These are phyloP conservation scores for Lachnellula arida DNA, from an alignment of 2,329 filamentous ascomycete genomes.

Conservation along the genomic window DNA sequence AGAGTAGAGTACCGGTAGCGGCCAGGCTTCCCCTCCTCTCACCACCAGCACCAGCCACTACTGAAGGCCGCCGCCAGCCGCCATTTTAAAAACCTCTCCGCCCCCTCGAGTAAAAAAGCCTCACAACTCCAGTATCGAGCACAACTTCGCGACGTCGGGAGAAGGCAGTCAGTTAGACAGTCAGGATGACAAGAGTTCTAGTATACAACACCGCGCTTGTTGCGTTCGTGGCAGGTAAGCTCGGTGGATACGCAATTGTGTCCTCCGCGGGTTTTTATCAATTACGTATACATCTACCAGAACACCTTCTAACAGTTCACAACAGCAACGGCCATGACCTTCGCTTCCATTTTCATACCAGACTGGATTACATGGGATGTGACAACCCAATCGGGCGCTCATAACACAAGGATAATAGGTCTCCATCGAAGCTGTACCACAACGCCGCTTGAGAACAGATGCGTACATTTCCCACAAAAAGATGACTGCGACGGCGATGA, in stretches of 20 bases:
- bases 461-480: constrained; percentile 61
- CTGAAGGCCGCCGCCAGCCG: not conserved
- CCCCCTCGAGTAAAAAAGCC: not conserved
- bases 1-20: not conserved
- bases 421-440: constrained; percentile 78
- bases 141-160: constrained; percentile 2
- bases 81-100: not conserved
- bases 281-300: constrained; percentile 3
- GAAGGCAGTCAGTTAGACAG: constrained; percentile 2
- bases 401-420: constrained; percentile 65
- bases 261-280: not conserved
- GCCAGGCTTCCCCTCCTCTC: constrained; percentile 3
- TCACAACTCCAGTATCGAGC: not conserved
- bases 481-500: constrained; percentile 54
- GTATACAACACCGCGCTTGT: constrained; percentile 39
- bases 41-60: not conserved
- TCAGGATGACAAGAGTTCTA: constrained; percentile 39
- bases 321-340: constrained; percentile 69
- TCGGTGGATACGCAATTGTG: not conserved
- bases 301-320: constrained; percentile 37
- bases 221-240: constrained; percentile 41
- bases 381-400: constrained; percentile 41
- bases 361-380: constrained; percentile 66
- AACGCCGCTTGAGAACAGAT: constrained; percentile 42
- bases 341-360: constrained; percentile 64